A percentile compares a stretch with the other conserved stretches of the same genome.
Conservation (phyloP, 1,284 basidiomycete genomes). For the Mycocalia duriaeana region DNA sequence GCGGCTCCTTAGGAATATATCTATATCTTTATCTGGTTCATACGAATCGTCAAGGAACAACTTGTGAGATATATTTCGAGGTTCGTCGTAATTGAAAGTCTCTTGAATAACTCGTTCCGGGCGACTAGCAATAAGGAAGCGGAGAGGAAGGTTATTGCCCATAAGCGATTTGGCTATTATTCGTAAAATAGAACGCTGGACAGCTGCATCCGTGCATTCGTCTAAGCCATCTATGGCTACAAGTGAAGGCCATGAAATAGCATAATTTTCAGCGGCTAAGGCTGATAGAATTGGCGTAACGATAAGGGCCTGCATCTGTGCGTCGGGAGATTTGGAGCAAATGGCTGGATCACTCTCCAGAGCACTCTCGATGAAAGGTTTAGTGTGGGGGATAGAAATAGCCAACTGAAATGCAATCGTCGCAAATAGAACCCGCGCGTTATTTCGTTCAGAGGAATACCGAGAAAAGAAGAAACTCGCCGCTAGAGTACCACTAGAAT, state of each 20-base stretch:
- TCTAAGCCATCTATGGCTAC: constrained; percentile 3
- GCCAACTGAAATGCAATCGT: not conserved
- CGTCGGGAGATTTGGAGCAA: not conserved
- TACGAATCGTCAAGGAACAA: not conserved
- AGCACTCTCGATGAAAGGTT: not conserved
- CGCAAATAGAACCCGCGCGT: not conserved
- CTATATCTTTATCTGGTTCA: not conserved
- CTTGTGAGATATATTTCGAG: not conserved
- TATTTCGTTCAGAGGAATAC: not conserved
- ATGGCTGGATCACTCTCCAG: not conserved
- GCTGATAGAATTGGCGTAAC: not conserved
- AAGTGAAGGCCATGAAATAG: not conserved
- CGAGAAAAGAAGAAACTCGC: constrained; percentile 2
- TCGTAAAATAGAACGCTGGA: not conserved
- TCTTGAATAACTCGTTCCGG: not conserved
- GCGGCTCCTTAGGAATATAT: not conserved
- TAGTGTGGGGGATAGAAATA: not conserved
- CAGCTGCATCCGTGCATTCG: not conserved
- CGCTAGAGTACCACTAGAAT: not conserved
- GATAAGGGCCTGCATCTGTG: not conserved
- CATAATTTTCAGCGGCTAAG: not conserved
- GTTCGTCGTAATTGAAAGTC: not conserved
- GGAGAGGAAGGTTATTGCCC: not conserved
- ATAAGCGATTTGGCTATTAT: not conserved
- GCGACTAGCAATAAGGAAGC: not conserved